Base-by-base conservation (phyloP, 805 yeast genomes). In the Ogataea dorogensis region DNA sequence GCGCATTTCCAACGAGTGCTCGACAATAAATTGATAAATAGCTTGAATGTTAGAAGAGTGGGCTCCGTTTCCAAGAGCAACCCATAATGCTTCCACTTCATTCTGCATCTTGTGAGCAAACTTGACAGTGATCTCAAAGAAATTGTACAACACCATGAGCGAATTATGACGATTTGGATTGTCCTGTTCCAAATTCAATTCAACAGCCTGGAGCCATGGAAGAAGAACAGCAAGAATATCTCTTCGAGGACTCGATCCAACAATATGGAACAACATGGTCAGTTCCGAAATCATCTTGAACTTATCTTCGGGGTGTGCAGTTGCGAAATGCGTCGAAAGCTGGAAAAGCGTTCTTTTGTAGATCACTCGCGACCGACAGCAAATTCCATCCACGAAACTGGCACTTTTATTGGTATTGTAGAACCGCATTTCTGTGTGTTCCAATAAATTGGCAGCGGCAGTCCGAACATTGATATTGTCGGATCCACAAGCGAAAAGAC, bases 81-180 rank as follows among this genome's bases (percentile, higher is more conserved):
- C 87, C 99, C 99, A 93, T 15, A 93, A 61, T 0, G 95, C 95
- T 57, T 89, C 97, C 8, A 93, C 86, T 50, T 88, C 98, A 50
- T 82, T 83, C 28, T 86, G 86, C 47, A 86, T 77, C 10, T 70
- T 67, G 30, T 81, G 80, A 33, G 89, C 77, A 49, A 81, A 85
- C 40, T 77, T 77, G 23, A 87, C 77, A 0, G 97, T 87, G 24
- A 93, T 81, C 48, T 86, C 97, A 56, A 89, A 77, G 36, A 91
- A 62, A 45, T 89, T 88, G 43, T 74, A 75, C 47, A 91, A 53
- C 2, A 87, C 86, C 94, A 89, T 86, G 32, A 71, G 57, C 1
- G 75, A 65, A 16, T 54, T 47, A 11, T 45, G 71, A 16, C 67
- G 67, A 21, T 68, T 68, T 5, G 61, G 49, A 5, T 63, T 55